A percentile compares a stretch with the other conserved stretches of the same genome.
Evolutionary conservation across 768 basidiomycete genomes (phyloP).

Genomic region (Neoboletus brunneissimus): DNA sequence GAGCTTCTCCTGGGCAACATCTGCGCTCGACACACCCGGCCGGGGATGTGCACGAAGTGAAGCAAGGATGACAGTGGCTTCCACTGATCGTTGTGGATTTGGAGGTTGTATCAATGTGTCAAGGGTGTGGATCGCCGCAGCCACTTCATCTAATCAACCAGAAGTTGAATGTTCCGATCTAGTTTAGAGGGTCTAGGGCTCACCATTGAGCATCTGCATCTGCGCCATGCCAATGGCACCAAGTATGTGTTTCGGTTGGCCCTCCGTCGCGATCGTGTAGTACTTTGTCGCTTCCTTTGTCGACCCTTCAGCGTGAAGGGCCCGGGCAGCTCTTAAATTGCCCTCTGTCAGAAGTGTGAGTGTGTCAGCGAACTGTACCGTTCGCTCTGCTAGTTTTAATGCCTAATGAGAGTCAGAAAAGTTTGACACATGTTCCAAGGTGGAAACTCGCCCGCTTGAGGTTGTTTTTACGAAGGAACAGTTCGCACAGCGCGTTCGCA

Average conservation of each 20-base stretch:
- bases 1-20: conserved; percentile 65
- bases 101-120: conserved; percentile 73
- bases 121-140: conserved; percentile 81
- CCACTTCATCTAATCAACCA: conserved; percentile 62
- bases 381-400: conserved; percentile 89
- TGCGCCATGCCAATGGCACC: conserved; percentile 86
- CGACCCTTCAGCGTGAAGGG: conserved; percentile 69
- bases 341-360: conserved; percentile 82
- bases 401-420: conserved; percentile 45
- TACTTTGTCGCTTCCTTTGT: conserved; percentile 64
- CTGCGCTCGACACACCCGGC: conserved; percentile 72
- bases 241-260: conserved; percentile 69
- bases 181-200: conserved; percentile 7
- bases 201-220: conserved; percentile 81
- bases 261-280: conserved; percentile 63
- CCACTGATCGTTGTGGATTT: conserved; percentile 63
- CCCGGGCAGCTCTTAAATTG: conserved; percentile 78
- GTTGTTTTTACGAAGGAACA: conserved; percentile 72
- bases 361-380: conserved; percentile 92
- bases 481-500: conserved; percentile 77
- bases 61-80: conserved; percentile 87
- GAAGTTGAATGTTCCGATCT: not conserved
- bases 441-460: conserved; percentile 48
- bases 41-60: conserved; percentile 82
- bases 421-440: not conserved